Base-by-base conservation (phyloP, 257 asterid genomes). In the Ballota nigra region DNA sequence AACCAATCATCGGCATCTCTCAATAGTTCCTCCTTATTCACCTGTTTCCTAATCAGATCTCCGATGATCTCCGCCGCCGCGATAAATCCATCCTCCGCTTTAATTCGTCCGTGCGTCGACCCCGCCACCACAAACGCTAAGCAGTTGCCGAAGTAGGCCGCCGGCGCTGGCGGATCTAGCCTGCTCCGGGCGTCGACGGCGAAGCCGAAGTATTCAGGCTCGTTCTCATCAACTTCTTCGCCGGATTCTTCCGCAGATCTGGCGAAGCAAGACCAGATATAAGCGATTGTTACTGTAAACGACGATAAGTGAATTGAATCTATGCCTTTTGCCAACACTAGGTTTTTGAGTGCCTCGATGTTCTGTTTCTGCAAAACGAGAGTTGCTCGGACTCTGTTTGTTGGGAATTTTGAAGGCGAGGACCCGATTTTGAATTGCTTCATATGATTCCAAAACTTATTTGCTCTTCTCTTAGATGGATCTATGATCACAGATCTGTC, bases 401-500 rank as follows among this genome's bases (percentile, higher is more conserved):
- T 77, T 0, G 82, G 82, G 31, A 47, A n/a, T 12, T 82, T 31
- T 16, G 23, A 2, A 0, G 43, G 53, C 0, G 40, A 3, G 3
- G 41, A 15, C 20, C 65, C 80, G 4, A 59, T 0, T 1, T 28
- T 26, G 59, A 3, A 2, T 0, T 2, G 19, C 36, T 53, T 62
- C 80, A 77, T 53, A 18, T 73, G 67, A 56, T 74, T 20, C 85
- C 84, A 80, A 3, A 45, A 77, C 1, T 68, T 51, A 4, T 56
- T 47, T 12, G 68, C 62, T 36, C 59, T 63, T 29, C 53, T 63
- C 3, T 67, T 80, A 2, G 79, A n/a, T 22, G 89, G 81, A 43
- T 86, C 89, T 29, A 58, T 51, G 34, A 86, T 47, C 68, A 74
- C 26, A 1, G 88, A 73, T 47, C 96, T 74, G 29, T 83, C 91